Percentiles rank a stretch among this genome's conserved stretches.
phyloP scores from a whole-genome alignment of 148 eudicot genomes.

The Cornus suecica region DNA sequence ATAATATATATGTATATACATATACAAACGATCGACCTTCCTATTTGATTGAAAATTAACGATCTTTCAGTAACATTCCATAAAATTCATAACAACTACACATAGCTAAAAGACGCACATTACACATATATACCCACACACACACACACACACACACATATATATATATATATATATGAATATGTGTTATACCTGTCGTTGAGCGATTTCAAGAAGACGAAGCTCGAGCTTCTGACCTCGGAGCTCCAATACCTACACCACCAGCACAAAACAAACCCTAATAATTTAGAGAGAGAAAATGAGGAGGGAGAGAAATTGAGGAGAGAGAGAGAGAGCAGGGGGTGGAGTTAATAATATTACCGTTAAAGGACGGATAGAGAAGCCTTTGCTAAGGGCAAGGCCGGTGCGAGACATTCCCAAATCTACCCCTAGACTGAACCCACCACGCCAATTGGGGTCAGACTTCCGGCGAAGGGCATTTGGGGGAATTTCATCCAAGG shows the following conservation, averaged over 20 bases:
- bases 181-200: neutral
- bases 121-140: too few relatives aligned
- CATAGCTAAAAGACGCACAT: too few relatives aligned
- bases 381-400: neutral
- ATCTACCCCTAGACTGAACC: neutral
- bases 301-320: neutral
- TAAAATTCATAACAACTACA: too few relatives aligned
- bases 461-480: neutral
- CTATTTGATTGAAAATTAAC: too few relatives aligned
- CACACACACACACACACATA: too few relatives aligned
- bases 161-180: too few relatives aligned
- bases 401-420: neutral
- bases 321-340: neutral
- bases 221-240: neutral
- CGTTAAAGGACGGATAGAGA: neutral
- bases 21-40: too few relatives aligned
- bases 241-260: neutral
- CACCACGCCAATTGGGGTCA: neutral
- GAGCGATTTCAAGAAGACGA: neutral
- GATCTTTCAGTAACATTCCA: too few relatives aligned
- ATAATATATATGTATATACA: too few relatives aligned
- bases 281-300: neutral
- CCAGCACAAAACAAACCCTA: neutral
- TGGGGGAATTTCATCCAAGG: neutral
- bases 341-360: neutral